Conservation (phyloP, 1,139 yeast genomes). For the Zygoascus meyerae region DNA sequence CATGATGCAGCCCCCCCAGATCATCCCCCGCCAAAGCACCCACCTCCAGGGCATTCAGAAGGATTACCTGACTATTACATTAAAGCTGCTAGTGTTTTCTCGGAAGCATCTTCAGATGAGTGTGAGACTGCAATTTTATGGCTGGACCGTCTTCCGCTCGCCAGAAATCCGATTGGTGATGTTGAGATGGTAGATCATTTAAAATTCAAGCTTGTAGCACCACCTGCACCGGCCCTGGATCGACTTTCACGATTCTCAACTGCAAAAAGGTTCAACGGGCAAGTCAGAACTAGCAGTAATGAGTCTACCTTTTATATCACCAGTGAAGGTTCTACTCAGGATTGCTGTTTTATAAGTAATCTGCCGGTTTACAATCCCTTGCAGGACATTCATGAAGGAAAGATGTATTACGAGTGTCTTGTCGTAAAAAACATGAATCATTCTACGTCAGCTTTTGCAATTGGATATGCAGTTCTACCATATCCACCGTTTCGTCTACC, state of each 20-base stretch:
- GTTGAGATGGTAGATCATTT: constrained; percentile 11
- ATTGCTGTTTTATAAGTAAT: constrained; percentile 22
- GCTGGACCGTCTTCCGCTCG: constrained; percentile 17
- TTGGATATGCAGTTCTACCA: constrained; percentile 28
- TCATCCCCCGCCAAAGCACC: constrained; percentile 14
- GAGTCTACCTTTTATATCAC: constrained; percentile 19
- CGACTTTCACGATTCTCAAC: constrained; percentile 13
- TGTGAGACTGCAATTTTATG: constrained; percentile 22
- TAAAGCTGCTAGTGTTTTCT: constrained; percentile 15
- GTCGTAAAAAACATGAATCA: constrained; percentile 22
- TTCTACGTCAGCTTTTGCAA: constrained; percentile 22
- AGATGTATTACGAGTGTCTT: constrained; percentile 26
- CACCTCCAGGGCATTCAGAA: neutral
- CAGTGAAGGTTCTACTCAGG: constrained; percentile 18
- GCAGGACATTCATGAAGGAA: constrained; percentile 10
- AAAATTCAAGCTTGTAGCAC: constrained; percentile 17
- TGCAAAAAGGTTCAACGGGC: constrained; percentile 21
- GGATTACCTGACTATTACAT: neutral
- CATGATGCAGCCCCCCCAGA: constrained; percentile 10
- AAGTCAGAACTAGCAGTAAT: constrained; percentile 16
- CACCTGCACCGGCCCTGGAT: constrained; percentile 18
- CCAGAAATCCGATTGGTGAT: constrained; percentile 7
- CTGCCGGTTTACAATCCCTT: constrained; percentile 22
- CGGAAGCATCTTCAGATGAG: constrained; percentile 23
- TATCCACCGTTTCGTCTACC: constrained; percentile 29